A percentile compares a stretch with the other conserved stretches of the same genome.
Conservation (phyloP, 371 early-diverging fungal species). For the Mortierella sp. region DNA sequence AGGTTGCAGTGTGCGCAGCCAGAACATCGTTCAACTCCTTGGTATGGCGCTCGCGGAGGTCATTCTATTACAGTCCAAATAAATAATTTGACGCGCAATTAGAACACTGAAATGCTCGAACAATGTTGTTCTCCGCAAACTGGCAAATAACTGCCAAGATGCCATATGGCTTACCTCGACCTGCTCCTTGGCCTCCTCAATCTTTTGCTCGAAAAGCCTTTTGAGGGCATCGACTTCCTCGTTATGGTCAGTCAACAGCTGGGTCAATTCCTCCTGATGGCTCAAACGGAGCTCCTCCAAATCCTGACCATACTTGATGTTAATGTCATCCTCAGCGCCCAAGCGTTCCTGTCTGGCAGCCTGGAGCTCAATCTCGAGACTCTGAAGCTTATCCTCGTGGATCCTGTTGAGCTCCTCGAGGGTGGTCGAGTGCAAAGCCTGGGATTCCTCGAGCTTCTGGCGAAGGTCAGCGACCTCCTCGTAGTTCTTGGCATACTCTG, state of each 20-base stretch:
- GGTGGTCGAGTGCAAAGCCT: conserved; percentile 46
- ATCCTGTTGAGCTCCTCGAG: conserved; percentile 53
- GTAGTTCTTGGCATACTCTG: conserved; percentile 44
- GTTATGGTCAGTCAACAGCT: conserved; percentile 31
- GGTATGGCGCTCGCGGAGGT: conserved; percentile 46
- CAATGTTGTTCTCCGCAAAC: background rate
- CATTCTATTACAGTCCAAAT: conserved; percentile 13
- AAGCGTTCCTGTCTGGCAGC: conserved; percentile 38
- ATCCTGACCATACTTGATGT: conserved; percentile 37
- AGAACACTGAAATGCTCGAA: background rate
- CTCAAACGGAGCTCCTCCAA: conserved; percentile 39
- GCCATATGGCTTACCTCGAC: conserved; percentile 34
- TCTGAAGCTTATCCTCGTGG: conserved; percentile 52
- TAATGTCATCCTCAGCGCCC: conserved; percentile 47
- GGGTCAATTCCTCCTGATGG: conserved; percentile 48
- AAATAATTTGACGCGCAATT: background rate
- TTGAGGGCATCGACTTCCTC: conserved; percentile 43
- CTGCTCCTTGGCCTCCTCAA: conserved; percentile 50
- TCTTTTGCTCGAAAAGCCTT: conserved; percentile 32
- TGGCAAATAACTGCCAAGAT: background rate
- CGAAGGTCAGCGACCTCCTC: conserved; percentile 35
- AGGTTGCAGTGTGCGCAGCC: conserved; percentile 47
- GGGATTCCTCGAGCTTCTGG: conserved; percentile 49
- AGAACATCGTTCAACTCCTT: conserved; percentile 38
- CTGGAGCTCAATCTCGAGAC: conserved; percentile 52